Base-by-base conservation (phyloP, 805 yeast genomes). In the Cyberlindnera meyerae region DNA sequence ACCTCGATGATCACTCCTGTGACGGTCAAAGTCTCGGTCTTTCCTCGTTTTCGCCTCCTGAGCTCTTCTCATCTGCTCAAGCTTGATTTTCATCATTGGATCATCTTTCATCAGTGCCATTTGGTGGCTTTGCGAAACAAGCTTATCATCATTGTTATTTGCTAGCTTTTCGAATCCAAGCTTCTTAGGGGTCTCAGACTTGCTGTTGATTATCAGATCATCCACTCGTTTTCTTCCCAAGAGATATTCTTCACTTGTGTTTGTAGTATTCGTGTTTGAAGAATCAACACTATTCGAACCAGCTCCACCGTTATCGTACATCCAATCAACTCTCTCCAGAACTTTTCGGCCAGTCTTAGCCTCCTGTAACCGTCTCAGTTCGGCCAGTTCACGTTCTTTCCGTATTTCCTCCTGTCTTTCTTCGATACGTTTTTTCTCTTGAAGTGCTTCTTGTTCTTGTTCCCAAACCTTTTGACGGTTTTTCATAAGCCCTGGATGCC, bases 401-500 rank as follows among this genome's bases (percentile, higher is more conserved):
- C 66, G 67, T 21, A 82, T 66, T 57, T 86, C 95, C 36, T 69
- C 66, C 43, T 77, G 76, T 21, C 82, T 62, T 49, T 79, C 79
- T 42, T 76, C 70, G 24, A 80, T 75, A 51, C 73, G 72, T 47
- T 73, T 73, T 32, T 79, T 72, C 51, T 85, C 94, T n/a, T 73
- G 72, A 6, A 86, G 62, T 8, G 82, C 78, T 27, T 80, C 80
- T 54, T 85, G 88, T 53, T 93, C 97, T 36, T 67, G 70, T 46
- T 77, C 70, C 90, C 95, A 82, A 24, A 90, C 89, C 52, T 80
- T 83, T 47, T 79, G 80, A 61, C 81, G 87, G 66, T 90, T 90
- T 57, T 82, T 84, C 55, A 84, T 66, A 34, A 86, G 68, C 31
- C 82, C 89, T 3, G 98, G 97, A 59, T 90, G 87, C 98, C 97